Base-by-base conservation (phyloP, 495 filamentous ascomycete species). In the Xylaria flabelliformis region DNA sequence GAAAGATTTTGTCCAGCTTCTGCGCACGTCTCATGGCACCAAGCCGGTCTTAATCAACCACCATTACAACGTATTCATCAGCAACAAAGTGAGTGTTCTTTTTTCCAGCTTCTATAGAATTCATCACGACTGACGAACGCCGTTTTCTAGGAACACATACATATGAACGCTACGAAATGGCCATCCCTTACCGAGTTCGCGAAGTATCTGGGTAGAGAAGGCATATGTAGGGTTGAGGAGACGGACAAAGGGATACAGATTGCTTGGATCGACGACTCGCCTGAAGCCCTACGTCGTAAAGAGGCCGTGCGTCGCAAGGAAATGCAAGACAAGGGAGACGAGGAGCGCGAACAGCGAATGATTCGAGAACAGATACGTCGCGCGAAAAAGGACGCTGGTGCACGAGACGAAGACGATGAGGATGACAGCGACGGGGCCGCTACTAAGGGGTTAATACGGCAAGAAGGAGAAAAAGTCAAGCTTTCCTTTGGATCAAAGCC, bases 141-240 rank as follows among this genome's bases (percentile, higher is more conserved):
- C 5, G 4, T 42, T 29, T 36, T 21, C 12, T 24, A 72, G 70
- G 89, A 94, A 78, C 97, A 98, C 78, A 85, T 94, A 17, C 97
- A 98, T 77, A 92, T 98, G 91, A 98, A 97, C 81, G 86, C 94
- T 50, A 98, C 96, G 4, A 88, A 90, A 74, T 98, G 94, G 94
- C 88, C 90, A 84, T 80, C 86, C 46, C 82, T 99, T 68, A 93
- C 94, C 4, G 94, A 98, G 73, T 98, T 97, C 83, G 93, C 90
- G 4, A 95, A 96, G 74, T 82, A 91, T 74, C 81, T 99, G 10
- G 93, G 94, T 1, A 82, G 92, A 34, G 94, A 97, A 78, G 92
- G 95, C 0, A 88, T 97, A 42, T 95, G 92, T 77, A 84, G 90
- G 29, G 93, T 98, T 0, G 92, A 97, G 73, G 96, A 99, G 75